Evolutionary conservation across 352 stramenopile species (phyloP).

Genomic region (Thalassiosira sp.): DNA sequence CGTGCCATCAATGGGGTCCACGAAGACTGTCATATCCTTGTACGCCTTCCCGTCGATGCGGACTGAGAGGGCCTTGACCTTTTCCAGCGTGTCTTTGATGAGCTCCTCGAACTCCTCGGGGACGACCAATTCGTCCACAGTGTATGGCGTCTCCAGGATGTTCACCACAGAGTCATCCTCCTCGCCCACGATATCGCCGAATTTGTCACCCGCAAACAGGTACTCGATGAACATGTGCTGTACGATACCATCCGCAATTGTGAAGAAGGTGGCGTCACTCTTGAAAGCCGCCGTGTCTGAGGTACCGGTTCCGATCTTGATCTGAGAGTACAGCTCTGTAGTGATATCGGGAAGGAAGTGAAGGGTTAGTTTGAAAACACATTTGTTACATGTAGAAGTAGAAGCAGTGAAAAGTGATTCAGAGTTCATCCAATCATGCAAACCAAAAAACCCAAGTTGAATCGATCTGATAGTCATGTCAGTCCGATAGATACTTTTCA

Average conservation of each 20-base stretch:
- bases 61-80: slow-evolving; percentile 35
- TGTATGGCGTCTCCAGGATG: slow-evolving; percentile 56
- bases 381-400: slow-evolving; percentile 2
- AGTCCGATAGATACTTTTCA: too few species aligned
- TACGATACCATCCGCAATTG: slow-evolving; percentile 74
- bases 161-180: slow-evolving; percentile 65
- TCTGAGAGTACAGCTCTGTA: slow-evolving; percentile 32
- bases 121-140: slow-evolving; percentile 55
- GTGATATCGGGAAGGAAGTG: not conserved
- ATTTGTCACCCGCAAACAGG: slow-evolving; percentile 57
- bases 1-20: slow-evolving; percentile 74
- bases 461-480: too few species aligned
- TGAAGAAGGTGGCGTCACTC: slow-evolving; percentile 61
- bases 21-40: slow-evolving; percentile 60
- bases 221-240: slow-evolving; percentile 70
- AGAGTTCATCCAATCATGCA: not conserved
- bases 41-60: slow-evolving; percentile 34
- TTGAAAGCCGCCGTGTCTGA: slow-evolving; percentile 56
- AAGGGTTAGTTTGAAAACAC: slow-evolving; percentile 6
- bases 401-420: not conserved
- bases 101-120: slow-evolving; percentile 56
- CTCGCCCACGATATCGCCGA: slow-evolving; percentile 64
- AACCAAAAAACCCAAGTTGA: not conserved
- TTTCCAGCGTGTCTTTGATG: slow-evolving; percentile 12
- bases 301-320: slow-evolving; percentile 61